Percentiles rank a stretch among this genome's conserved stretches.
These are phyloP conservation scores for Podosphaera fusca DNA, from an alignment of 2,329 filamentous ascomycete genomes.

Conservation along the genomic window DNA sequence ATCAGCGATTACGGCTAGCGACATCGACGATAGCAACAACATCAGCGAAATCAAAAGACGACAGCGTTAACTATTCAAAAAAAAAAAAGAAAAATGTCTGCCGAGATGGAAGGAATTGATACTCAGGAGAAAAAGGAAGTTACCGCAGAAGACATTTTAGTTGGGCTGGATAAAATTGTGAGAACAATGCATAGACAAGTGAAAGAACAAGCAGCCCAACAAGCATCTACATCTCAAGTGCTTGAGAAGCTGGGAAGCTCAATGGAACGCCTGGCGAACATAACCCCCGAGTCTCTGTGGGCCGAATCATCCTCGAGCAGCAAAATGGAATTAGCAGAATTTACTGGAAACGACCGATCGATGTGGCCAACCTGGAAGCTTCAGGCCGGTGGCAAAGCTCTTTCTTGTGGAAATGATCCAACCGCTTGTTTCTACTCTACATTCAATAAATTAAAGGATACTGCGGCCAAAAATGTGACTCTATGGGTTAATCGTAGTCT, in stretches of 20 bases:
- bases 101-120: not conserved
- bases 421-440: not conserved
- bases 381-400: not conserved
- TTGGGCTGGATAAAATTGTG: not conserved
- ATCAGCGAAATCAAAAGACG: not conserved
- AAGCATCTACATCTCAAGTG: no score
- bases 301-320: not conserved
- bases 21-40: not conserved
- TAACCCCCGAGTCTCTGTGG: not conserved
- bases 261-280: not conserved
- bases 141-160: not conserved
- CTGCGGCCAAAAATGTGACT: not conserved
- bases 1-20: not conserved
- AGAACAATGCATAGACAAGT: not conserved
- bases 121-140: not conserved
- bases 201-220: not conserved
- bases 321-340: not conserved
- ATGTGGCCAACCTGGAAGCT: not conserved
- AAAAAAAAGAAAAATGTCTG: not conserved
- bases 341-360: not conserved
- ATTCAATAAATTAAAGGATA: not conserved
- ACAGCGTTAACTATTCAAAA: not conserved
- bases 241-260: not conserved
- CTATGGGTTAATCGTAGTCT: not conserved
- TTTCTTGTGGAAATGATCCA: not conserved